These are phyloP conservation scores for Trichoderma brevicompactum DNA, from an alignment of 2,329 filamentous ascomycete genomes.

Conservation along the genomic window DNA sequence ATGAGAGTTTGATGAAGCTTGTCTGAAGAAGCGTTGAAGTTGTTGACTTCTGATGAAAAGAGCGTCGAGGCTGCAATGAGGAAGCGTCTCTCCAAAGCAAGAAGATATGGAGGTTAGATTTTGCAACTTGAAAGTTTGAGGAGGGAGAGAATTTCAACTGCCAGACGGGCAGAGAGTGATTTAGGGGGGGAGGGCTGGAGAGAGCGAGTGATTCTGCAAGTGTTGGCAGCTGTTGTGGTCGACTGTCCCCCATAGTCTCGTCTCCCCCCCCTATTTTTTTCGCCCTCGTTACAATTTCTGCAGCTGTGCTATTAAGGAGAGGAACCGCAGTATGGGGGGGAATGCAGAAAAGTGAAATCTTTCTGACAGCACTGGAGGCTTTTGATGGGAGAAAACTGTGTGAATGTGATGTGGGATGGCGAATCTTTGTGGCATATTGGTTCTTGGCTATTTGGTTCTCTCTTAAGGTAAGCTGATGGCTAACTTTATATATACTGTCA, in stretches of 20 bases:
- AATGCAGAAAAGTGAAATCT: neutral
- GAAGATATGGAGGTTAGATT: neutral
- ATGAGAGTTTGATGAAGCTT: neutral
- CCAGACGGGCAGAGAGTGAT: neutral
- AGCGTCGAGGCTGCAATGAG: neutral
- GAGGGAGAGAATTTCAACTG: neutral
- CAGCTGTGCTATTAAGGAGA: neutral
- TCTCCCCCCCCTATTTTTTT: neutral
- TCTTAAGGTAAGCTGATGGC: neutral
- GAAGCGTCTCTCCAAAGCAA: neutral
- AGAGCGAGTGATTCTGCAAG: conserved; percentile 6
- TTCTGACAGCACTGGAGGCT: neutral
- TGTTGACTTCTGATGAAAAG: neutral
- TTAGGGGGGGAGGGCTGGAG: neutral
- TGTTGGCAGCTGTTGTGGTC: conserved; percentile 13
- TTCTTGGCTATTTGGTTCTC: neutral
- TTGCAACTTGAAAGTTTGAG: neutral
- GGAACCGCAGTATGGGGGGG: neutral
- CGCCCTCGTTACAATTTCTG: neutral
- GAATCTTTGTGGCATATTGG: neutral
- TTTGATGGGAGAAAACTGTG: neutral
- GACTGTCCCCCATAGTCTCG: neutral
- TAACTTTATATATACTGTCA: too few relatives aligned
- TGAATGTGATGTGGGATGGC: neutral
- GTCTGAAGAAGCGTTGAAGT: neutral